These are phyloP conservation scores for Schoenoplectus tabernaemontani DNA, from an alignment of 202 grass and related monocot genomes.

Conservation along the genomic window DNA sequence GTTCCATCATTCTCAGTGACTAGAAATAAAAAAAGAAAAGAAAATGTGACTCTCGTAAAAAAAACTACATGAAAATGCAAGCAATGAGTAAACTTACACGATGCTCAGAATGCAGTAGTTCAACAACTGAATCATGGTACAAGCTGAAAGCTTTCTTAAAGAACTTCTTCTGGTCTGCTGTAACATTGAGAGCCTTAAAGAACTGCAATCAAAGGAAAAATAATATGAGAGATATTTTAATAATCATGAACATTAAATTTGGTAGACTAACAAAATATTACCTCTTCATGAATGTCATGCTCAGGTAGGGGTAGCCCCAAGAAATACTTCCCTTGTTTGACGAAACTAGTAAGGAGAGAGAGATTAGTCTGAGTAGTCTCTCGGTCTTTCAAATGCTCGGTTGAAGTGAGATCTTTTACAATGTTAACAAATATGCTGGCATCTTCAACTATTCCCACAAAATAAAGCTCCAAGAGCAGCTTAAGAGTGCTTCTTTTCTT, in stretches of 20 bases:
- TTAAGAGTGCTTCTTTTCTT: slow-evolving; percentile 97
- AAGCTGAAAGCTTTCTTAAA: slow-evolving; percentile 93
- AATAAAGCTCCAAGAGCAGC: slow-evolving; percentile 87
- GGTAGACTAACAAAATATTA: slow-evolving; percentile 22
- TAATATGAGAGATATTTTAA: not conserved
- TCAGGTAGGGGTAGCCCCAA: slow-evolving; percentile 55
- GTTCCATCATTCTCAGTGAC: slow-evolving; percentile 87
- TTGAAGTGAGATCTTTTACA: slow-evolving; percentile 83
- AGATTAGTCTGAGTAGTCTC: slow-evolving; percentile 96
- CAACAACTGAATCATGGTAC: slow-evolving; percentile 88
- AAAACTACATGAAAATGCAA: not conserved
- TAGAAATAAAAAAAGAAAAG: slow-evolving; percentile 20
- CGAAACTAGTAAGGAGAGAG: slow-evolving; percentile 89
- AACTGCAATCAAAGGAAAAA: slow-evolving; percentile 47
- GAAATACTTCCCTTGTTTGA: slow-evolving; percentile 74
- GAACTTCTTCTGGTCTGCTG: slow-evolving; percentile 84
- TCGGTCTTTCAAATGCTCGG: slow-evolving; percentile 84
- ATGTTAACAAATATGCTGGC: slow-evolving; percentile 77
- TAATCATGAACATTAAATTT: not conserved
- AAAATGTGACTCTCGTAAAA: not conserved
- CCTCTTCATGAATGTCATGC: slow-evolving; percentile 72
- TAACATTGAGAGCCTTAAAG: slow-evolving; percentile 74
- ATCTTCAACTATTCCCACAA: slow-evolving; percentile 95
- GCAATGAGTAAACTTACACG: slow-evolving; percentile 34
- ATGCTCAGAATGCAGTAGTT: slow-evolving; percentile 88